phyloP scores from a whole-genome alignment of 495 filamentous ascomycete species.

The Xylaria acuta region DNA sequence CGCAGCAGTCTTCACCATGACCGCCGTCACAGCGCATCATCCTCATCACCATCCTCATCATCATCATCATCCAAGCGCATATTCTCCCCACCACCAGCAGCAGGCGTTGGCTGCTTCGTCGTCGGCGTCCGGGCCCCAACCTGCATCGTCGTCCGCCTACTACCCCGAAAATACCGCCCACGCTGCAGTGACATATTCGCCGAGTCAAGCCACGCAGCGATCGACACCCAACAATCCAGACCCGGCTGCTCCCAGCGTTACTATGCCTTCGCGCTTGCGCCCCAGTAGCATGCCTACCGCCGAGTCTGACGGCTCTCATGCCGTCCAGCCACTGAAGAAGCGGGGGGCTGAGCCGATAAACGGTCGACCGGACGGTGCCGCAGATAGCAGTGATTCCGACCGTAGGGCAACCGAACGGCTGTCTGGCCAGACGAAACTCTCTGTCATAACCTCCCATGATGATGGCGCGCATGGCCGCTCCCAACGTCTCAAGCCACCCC shows the following conservation, averaged over 20 bases:
- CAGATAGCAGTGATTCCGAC: slow-evolving; percentile 36
- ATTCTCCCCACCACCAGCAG: slow-evolving; percentile 4
- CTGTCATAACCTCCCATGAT: slow-evolving; percentile 30
- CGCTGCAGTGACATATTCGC: not conserved
- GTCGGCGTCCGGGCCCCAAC: not conserved
- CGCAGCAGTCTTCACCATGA: slow-evolving; percentile 23
- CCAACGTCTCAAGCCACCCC: slow-evolving; percentile 55
- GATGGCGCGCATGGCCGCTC: slow-evolving; percentile 38
- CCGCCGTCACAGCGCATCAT: slow-evolving; percentile 24
- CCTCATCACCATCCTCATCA: too few relatives aligned
- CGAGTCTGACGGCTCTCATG: not conserved
- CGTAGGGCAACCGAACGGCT: slow-evolving; percentile 44
- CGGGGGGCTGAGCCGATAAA: slow-evolving; percentile 28
- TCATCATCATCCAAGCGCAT: slow-evolving; percentile 19
- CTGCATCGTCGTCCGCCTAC: slow-evolving; percentile 5
- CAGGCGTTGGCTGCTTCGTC: not conserved
- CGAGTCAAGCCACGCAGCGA: slow-evolving; percentile 6
- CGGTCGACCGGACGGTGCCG: slow-evolving; percentile 34
- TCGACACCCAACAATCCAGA: slow-evolving; percentile 13
- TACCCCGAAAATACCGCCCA: slow-evolving; percentile 18
- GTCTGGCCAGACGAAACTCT: slow-evolving; percentile 34
- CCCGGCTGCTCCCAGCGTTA: slow-evolving; percentile 27
- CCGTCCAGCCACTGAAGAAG: not conserved
- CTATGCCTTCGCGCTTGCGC: slow-evolving; percentile 36
- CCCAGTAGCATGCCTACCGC: slow-evolving; percentile 28